These are phyloP conservation scores for Parachlorella kessleri DNA, from an alignment of 139 green algal genomes.

Conservation along the genomic window DNA sequence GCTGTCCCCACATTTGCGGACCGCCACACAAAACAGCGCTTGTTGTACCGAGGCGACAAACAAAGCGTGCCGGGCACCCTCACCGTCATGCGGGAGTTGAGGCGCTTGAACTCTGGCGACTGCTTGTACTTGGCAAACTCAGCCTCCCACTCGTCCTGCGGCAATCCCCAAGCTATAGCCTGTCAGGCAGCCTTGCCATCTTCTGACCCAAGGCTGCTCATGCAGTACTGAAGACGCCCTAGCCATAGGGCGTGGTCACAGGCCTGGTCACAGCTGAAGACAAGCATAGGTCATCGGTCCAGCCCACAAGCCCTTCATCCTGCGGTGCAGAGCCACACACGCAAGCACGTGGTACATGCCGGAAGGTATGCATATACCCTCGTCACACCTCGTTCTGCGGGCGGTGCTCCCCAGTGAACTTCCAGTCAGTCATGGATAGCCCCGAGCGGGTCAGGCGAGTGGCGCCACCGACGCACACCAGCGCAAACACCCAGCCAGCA, in stretches of 20 bases:
- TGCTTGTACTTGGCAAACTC: conserved; percentile 95
- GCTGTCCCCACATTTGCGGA: too few relatives aligned
- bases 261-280: too few relatives aligned
- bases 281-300: too few relatives aligned
- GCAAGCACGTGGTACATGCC: too few relatives aligned
- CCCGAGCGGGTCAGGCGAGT: conserved; percentile 96
- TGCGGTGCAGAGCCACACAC: too few relatives aligned
- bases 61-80: not conserved
- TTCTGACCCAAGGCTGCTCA: too few relatives aligned
- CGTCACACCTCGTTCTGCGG: conserved; percentile 28
- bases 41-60: too few relatives aligned
- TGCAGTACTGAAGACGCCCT: not conserved
- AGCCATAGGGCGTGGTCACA: not conserved
- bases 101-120: conserved; percentile 88
- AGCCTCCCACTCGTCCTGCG: conserved; percentile 76
- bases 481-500: conserved; percentile 88
- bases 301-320: too few relatives aligned
- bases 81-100: conserved; percentile 64
- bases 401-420: conserved; percentile 88
- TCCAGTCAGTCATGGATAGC: conserved; percentile 99
- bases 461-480: conserved; percentile 96
- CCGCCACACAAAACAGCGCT: too few relatives aligned
- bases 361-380: too few relatives aligned
- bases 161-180: too few relatives aligned
- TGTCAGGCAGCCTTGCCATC: too few relatives aligned